Percentiles rank a stretch among this genome's conserved stretches.
These are phyloP conservation scores for Pyronema domesticum DNA, from an alignment of 495 filamentous ascomycete species.

Conservation along the genomic window DNA sequence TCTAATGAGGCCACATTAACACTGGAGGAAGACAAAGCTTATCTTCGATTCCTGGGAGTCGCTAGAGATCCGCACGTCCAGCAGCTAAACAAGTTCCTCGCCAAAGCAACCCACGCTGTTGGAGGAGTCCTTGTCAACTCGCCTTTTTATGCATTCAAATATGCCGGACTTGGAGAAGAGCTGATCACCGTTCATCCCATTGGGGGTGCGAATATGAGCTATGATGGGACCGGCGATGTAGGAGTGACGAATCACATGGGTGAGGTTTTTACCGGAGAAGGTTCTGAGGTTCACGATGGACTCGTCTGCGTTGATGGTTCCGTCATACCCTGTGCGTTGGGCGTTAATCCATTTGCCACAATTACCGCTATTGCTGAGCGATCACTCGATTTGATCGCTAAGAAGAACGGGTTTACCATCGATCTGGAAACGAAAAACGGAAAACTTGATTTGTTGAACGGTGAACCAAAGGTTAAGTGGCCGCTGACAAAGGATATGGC, in stretches of 20 bases:
- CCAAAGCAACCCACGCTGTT: conserved; percentile 35
- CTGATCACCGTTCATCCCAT: conserved; percentile 52
- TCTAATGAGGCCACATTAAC: conserved; percentile 44
- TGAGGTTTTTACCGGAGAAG: conserved; percentile 38
- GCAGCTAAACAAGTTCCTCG: conserved; percentile 34
- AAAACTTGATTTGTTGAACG: conserved; percentile 17
- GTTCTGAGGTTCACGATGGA: conserved; percentile 34
- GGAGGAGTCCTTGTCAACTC: conserved; percentile 41
- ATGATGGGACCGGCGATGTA: conserved; percentile 35
- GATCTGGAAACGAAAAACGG: conserved; percentile 34
- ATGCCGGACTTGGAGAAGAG: conserved; percentile 32
- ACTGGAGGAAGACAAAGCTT: conserved; percentile 41
- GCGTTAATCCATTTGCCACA: conserved; percentile 52
- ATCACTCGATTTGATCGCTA: conserved; percentile 34
- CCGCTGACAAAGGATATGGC: conserved; percentile 6
- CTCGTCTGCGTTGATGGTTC: conserved; percentile 46
- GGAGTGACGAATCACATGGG: conserved; percentile 50
- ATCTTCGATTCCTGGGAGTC: conserved; percentile 41
- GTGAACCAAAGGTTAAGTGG: conserved; percentile 11
- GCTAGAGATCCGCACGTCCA: conserved; percentile 37
- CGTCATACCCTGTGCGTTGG: conserved; percentile 45
- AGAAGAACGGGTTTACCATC: conserved; percentile 29
- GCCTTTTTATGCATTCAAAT: conserved; percentile 33
- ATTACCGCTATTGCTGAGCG: conserved; percentile 51
- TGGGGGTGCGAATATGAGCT: conserved; percentile 47